Evolutionary conservation across 352 stramenopile genomes (phyloP).

Genomic region (Thraustochytrium sp.): DNA sequence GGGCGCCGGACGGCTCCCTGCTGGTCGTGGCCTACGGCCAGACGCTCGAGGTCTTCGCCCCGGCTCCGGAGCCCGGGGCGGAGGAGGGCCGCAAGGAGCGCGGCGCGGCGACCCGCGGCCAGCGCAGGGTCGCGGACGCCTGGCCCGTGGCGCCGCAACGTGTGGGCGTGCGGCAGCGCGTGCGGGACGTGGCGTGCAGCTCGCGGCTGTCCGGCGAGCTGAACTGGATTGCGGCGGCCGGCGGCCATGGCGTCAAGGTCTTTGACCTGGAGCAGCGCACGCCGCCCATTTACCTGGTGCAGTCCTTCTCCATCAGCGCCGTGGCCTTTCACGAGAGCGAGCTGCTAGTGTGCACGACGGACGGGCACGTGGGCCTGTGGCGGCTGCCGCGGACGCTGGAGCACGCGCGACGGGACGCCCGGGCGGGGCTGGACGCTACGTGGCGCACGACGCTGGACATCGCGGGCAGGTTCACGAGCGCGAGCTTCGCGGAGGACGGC

Average conservation of each 20-base stretch:
- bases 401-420: not conserved
- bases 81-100: not conserved
- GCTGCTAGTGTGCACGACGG: not conserved
- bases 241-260: not conserved
- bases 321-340: not conserved
- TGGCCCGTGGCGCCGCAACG: not conserved
- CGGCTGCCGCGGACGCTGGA: not conserved
- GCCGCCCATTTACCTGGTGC: not conserved
- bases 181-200: constrained; percentile 6
- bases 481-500: not conserved
- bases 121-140: not conserved
- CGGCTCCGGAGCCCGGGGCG: not conserved
- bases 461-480: not conserved
- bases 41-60: not conserved
- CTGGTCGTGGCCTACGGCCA: not conserved
- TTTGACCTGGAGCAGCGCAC: not conserved
- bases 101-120: not conserved
- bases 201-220: not conserved
- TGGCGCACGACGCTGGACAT: not conserved
- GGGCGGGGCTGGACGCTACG: not conserved
- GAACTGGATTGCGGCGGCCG: not conserved
- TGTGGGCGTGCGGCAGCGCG: not conserved
- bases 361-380: constrained; percentile 21
- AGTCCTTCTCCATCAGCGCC: not conserved
- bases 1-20: not conserved